Evolutionary conservation across 345 rosid genomes (phyloP), one percentile per base, ranked within the genome.

Genomic region (Limnanthes douglasii): DNA sequence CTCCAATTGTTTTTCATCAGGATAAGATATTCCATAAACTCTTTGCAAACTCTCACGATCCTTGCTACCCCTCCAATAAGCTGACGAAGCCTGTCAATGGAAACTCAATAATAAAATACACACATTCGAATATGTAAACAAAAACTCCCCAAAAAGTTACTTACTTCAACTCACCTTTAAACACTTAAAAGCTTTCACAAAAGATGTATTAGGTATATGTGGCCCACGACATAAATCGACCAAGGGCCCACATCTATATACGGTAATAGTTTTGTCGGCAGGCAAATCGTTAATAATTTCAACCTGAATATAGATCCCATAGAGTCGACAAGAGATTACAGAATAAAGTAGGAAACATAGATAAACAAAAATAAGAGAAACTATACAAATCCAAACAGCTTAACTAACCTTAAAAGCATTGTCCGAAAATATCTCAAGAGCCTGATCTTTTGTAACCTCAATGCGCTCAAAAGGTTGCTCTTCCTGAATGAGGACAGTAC

Each of bases 221-320:
- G 99, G 99, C 25, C 99, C 96, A 48, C 99, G 96, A 48, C 99
- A 92, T 45, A 92, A 57, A 63, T 92, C 99, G 25, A 85, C 86
- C 68, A 85, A 57, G 23, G 94, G 94, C 8, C 99, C 99, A 42
- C 99, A 92, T 67, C 99, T 67, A 53, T 85, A 92, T 21, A 92
- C 96, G 3, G 96, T 85, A 53, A 85, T 85, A 39, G 94, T 85
- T 57, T 85, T 78, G 66, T 81, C 94, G 1, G 58, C 72, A 39
- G 96, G 86, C 55, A 92, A 74, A 21, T 65, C 93, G 1, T 53
- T 73, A 60, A 92, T 92, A 61, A 92, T 75, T 59, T 92, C 99
- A 45, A 78, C 73, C 99, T 92, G 63, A 57, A 54, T 40, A 57
- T 38, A 23, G 43, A 59, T 39, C 12, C 41, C 18, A 50, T 35